These are phyloP conservation scores for Phytopythium helicoides DNA, from an alignment of 352 stramenopile genomes.

Conservation along the genomic window DNA sequence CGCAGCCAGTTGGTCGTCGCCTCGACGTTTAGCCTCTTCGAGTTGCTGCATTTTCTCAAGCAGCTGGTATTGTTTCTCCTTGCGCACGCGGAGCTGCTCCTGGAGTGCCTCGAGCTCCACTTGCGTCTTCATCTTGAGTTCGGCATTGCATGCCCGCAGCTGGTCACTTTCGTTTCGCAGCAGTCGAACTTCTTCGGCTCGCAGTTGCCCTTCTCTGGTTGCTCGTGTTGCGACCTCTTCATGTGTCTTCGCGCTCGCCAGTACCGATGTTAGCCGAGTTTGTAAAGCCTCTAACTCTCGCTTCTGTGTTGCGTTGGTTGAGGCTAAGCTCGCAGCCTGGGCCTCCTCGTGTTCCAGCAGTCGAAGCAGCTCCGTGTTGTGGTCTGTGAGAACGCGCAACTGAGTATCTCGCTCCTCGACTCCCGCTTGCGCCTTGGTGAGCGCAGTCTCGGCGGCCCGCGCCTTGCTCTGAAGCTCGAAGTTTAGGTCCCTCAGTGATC, in stretches of 20 bases:
- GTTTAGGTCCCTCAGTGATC: conserved; percentile 88
- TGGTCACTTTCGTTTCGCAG: conserved; percentile 89
- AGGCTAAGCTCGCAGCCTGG: conserved; percentile 64
- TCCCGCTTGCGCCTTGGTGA: conserved; percentile 74
- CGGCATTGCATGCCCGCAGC: conserved; percentile 90
- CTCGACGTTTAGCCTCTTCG: conserved; percentile 91
- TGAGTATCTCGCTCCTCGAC: conserved; percentile 92
- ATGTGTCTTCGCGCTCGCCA: conserved; percentile 91
- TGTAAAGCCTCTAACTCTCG: conserved; percentile 85
- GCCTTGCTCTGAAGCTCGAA: conserved; percentile 92
- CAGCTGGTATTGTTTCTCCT: conserved; percentile 98
- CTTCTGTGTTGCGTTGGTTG: conserved; percentile 53
- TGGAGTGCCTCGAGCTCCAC: conserved; percentile 95
- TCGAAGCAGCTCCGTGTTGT: conserved; percentile 95
- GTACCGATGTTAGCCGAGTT: conserved; percentile 86
- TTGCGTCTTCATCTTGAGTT: conserved; percentile 94
- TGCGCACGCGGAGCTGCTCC: conserved; percentile 94
- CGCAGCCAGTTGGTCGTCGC: conserved; percentile 88
- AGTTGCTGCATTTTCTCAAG: conserved; percentile 95
- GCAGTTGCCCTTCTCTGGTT: conserved; percentile 90
- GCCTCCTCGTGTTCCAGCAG: conserved; percentile 94
- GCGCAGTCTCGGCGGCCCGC: conserved; percentile 80
- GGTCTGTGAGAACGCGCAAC: conserved; percentile 92
- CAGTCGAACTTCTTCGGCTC: conserved; percentile 93
- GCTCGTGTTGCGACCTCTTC: conserved; percentile 90